Base-by-base conservation (phyloP, 257 asterid genomes). In the Nicotiana attenuata region DNA sequence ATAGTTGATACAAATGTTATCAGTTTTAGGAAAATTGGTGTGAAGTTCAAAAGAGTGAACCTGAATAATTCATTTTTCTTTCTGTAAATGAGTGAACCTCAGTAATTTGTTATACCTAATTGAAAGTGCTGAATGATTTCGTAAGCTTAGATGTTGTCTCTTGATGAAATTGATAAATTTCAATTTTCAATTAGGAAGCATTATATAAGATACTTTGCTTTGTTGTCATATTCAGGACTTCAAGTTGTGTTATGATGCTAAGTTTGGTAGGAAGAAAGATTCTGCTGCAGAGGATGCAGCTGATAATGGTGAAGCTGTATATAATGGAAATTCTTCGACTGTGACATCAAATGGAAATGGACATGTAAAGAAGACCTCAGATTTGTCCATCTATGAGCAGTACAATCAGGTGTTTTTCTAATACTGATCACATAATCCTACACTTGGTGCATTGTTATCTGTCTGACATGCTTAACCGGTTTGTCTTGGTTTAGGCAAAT, bases 201-300 rank as follows among this genome's bases (percentile, higher is more conserved):
- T 82, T 83, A 86, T 78, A 31, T 76, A 38, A 86, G 66, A 41
- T 41, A 65, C 79, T 87, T 71, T 83, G 76, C 68, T 28, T 78
- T n/a, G 82, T 83, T 80, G 73, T 86, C 78, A 68, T 84, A 86
- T 87, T 77, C 88, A 95, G 99, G 98, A 95, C 85, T 95, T 95
- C 87, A 93, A 95, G 93, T 88, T 91, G 86, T 90, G 84, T 81
- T 95, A 95, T 88, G 99, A 95, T 85, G 83, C 87, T 61, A 92
- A 95, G 93, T 92, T 93, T 90, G 98, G 98, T 93, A 91, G 99
- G 92, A 95, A 92, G 93, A 93, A 80, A 83, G 82, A 81, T 76
- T 80, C 78, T 2, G 86, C 88, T 84, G 81, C 66, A 47, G 84
- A 87, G 65, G 91, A 88, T 84, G 84, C 11, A 20, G 87, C 86